Evolutionary conservation across 345 rosid species (phyloP), one percentile per base, ranked within the genome.

Genomic region (Eucalyptus globulus): DNA sequence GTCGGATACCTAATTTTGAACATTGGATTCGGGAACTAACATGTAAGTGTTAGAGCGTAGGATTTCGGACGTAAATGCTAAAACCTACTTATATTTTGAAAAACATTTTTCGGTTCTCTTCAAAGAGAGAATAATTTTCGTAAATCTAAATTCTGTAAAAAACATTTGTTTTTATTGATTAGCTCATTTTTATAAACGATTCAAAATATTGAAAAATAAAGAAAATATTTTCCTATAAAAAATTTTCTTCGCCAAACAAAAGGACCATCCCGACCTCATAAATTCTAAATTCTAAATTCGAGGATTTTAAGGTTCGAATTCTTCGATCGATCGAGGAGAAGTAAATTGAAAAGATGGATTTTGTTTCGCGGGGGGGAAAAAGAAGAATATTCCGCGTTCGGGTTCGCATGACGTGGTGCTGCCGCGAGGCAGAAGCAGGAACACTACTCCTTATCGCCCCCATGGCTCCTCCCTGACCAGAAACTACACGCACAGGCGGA

Each of bases 41-140:
- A 4, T 37, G 40, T 37, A 37, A 37, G 40, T 37, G 56, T 7
- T 1, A 53, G 7, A 53, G 8, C 9, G 7, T 8, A 53, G 2
- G 19, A 53, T 53, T 53, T 53, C 24, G 1, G 1, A 2, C 3
- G 16, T 0, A 49, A 14, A 0, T 49, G 51, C 7, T 0, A 49
- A 49, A 49, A 49, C 1, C 7, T 14, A 49, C 22, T 53, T 0
- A 8, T 53, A 53, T 53, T 53, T 19, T 8, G 58, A 19, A 17
- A 19, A 53, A 19, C 2, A 19, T 19, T 8, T 53, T 53, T 53
- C 4, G 0, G 4, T 53, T 53, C 24, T 53, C 24, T 53, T 53
- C 10, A 53, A 19, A 53, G 56, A 53, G 58, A 8, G 8, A 53
- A 53, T 53, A 4, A 4, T 21, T 53, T 53, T 21, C 11, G 0